Conservation (phyloP, 345 rosid genomes). For the Populus nigra region DNA sequence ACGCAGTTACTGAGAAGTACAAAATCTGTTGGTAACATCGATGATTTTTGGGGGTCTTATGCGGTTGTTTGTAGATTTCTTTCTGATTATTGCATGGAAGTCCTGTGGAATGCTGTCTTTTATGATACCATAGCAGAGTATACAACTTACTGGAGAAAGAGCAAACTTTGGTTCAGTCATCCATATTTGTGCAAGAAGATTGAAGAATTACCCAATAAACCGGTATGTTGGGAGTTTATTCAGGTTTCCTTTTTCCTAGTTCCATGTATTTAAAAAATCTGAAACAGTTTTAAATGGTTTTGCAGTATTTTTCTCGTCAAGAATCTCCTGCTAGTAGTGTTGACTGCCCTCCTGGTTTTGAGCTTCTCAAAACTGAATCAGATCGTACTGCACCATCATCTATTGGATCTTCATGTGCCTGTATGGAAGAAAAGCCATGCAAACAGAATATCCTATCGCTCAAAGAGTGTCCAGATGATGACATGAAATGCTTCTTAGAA, state of each 20-base stretch:
- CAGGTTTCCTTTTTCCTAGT: background rate
- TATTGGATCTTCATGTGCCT: slow-evolving; percentile 12
- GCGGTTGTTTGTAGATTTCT: slow-evolving; percentile 60
- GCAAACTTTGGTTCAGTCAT: slow-evolving; percentile 58
- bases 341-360: slow-evolving; percentile 49
- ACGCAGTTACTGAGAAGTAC: slow-evolving; percentile 17
- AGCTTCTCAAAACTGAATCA: slow-evolving; percentile 25
- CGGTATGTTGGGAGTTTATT: slow-evolving; percentile 29
- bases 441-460: slow-evolving; percentile 22
- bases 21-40: slow-evolving; percentile 76
- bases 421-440: slow-evolving; percentile 22
- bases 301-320: slow-evolving; percentile 38
- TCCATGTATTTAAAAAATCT: background rate
- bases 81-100: slow-evolving; percentile 66
- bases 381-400: slow-evolving; percentile 21
- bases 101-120: slow-evolving; percentile 85
- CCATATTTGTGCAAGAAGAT: slow-evolving; percentile 23
- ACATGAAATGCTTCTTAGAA: slow-evolving; percentile 42
- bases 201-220: slow-evolving; percentile 28
- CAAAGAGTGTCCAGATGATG: slow-evolving; percentile 20
- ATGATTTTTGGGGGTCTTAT: slow-evolving; percentile 58
- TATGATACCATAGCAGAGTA: slow-evolving; percentile 57
- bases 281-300: slow-evolving; percentile 25
- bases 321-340: slow-evolving; percentile 33
- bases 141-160: slow-evolving; percentile 61